phyloP scores from a whole-genome alignment of 306 rosid species.

The Medicago ruthenica region DNA sequence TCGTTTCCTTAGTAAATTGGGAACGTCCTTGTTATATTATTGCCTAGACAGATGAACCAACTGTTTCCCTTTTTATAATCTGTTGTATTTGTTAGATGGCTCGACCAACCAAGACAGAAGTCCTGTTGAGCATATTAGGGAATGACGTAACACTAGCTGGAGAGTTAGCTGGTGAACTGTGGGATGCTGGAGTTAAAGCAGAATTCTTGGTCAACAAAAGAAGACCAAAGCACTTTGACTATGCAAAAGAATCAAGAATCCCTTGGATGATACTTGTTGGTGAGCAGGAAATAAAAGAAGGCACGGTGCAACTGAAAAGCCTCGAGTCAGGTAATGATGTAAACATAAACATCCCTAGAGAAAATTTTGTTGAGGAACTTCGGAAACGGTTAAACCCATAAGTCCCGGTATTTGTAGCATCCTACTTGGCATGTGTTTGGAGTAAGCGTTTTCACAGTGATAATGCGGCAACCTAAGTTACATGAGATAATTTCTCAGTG shows the following conservation, averaged over 20 bases:
- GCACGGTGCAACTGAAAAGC: conserved; percentile 65
- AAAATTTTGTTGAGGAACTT: conserved; percentile 67
- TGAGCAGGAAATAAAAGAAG: conserved; percentile 72
- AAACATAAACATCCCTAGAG: conserved; percentile 54
- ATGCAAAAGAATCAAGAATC: conserved; percentile 74
- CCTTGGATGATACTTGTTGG: conserved; percentile 90
- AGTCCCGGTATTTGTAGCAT: neutral
- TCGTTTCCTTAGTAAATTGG: neutral
- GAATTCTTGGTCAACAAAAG: conserved; percentile 74
- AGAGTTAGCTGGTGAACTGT: conserved; percentile 76
- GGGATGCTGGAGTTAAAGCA: conserved; percentile 67
- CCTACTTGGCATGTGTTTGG: conserved; percentile 9
- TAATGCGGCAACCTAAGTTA: neutral
- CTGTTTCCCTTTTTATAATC: conserved; percentile 1
- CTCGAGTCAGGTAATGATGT: conserved; percentile 52
- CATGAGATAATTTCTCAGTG: neutral
- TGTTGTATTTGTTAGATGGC: conserved; percentile 54
- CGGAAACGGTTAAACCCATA: conserved; percentile 51
- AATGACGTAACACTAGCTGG: conserved; percentile 71
- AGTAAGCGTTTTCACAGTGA: neutral
- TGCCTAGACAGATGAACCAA: neutral
- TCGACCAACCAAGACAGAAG: conserved; percentile 84
- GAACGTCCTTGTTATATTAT: neutral
- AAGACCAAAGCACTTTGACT: conserved; percentile 67
- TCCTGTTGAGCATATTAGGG: conserved; percentile 78